phyloP scores from a whole-genome alignment of 192 early-diverging fungal genomes.

The Linnemannia exigua region DNA sequence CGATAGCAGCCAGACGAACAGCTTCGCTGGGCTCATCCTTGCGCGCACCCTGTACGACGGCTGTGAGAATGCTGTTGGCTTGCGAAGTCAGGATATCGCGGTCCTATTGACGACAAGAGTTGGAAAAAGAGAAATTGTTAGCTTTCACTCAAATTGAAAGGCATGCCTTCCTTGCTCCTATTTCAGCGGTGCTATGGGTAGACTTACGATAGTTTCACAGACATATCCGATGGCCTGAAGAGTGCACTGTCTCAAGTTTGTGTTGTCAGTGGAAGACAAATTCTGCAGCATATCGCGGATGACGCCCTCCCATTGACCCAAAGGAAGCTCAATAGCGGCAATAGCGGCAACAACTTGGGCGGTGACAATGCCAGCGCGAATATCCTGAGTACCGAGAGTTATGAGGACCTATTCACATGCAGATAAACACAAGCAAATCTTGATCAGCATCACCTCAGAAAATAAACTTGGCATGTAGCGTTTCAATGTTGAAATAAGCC shows the following conservation, averaged over 20 bases:
- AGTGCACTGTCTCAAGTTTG: slow-evolving; percentile 81
- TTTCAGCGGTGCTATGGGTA: background rate
- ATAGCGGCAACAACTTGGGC: slow-evolving; percentile 93
- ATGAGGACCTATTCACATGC: slow-evolving; percentile 58
- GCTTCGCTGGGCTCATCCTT: slow-evolving; percentile 91
- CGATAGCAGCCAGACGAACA: slow-evolving; percentile 90
- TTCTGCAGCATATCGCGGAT: slow-evolving; percentile 87
- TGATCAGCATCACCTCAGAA: background rate
- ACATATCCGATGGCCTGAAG: slow-evolving; percentile 94
- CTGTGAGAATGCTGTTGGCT: slow-evolving; percentile 93
- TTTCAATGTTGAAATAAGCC: too few species aligned
- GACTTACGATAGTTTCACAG: slow-evolving; percentile 88
- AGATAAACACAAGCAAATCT: slow-evolving; percentile 8
- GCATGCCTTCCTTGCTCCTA: background rate
- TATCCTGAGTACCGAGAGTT: slow-evolving; percentile 68
- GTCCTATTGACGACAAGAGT: slow-evolving; percentile 61
- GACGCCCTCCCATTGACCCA: slow-evolving; percentile 87
- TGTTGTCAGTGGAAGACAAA: slow-evolving; percentile 75
- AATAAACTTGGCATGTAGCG: too few species aligned
- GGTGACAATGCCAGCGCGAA: slow-evolving; percentile 73
- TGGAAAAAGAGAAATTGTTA: background rate
- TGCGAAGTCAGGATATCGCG: slow-evolving; percentile 85
- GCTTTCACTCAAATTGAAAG: background rate
- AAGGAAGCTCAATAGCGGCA: slow-evolving; percentile 94
- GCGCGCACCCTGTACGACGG: slow-evolving; percentile 95